Evolutionary conservation across 163 green algal species (phyloP), one percentile per base, ranked within the genome.

Genomic region (Prototheca wickerhamii): DNA sequence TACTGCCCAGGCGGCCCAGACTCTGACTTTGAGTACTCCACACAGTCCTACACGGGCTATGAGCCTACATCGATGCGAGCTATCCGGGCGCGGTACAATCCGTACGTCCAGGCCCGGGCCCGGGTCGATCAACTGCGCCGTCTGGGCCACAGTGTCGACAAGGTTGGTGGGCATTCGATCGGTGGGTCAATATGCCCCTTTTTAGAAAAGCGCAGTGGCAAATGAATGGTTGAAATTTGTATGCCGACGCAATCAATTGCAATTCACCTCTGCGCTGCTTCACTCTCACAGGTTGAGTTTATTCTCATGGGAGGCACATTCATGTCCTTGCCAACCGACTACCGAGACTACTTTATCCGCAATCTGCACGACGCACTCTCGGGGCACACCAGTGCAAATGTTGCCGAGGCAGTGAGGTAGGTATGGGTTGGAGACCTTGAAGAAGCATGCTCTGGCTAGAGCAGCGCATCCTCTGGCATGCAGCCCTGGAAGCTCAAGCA

Each of bases 251-350:
- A 49, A 49, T 10, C 7, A 7, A 42, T 50, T 49, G 34, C 37
- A n/a, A 35, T 23, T 5, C 34, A 50, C 23, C n/a, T 23, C 58
- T 64, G 58, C 34, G 31, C 20, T 25, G 26, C 18, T 3, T 18
- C 33, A 21, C 3, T 17, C 0, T 28, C 31, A 1, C 67, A 88
- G 83, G 84, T 97, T 29, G 91, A 98, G 83, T 98, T 91, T 78
- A 96, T 98, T 68, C 78, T 98, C 7, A 98, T 98, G 91, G 90
- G 91, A 31, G 91, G 91, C 55, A 98, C 92, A 30, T 98, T 98
- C 79, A 97, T 98, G 92, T 92, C 80, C 10, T 75, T 98, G 58
- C 91, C 91, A 6, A 34, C 68, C 26, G 91, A 97, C 29, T 98
- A 98, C 73, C 79, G 92, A 15, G 91, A 97, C 78, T 96, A 91